Evolutionary conservation across 345 rosid genomes (phyloP).

Genomic region (Lepidium aucheri): DNA sequence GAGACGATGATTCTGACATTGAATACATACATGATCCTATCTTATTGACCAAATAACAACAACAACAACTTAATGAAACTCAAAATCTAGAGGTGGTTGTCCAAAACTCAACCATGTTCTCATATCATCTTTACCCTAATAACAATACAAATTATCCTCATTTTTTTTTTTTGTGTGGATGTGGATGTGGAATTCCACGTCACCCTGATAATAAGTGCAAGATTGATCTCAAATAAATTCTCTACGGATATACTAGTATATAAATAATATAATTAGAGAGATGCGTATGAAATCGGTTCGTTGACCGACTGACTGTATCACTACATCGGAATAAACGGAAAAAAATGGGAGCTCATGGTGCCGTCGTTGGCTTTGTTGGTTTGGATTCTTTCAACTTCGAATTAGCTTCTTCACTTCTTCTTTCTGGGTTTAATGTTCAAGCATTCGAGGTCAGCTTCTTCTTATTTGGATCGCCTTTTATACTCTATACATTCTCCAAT

Average conservation of each 20-base stretch:
- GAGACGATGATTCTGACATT: no score
- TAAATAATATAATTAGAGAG: not conserved
- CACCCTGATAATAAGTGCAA: not conserved
- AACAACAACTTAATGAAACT: no score
- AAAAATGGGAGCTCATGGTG: constrained; percentile 22
- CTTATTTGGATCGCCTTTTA: not conserved
- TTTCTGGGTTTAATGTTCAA: constrained; percentile 54
- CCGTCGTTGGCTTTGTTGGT: constrained; percentile 62
- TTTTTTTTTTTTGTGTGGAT: no score
- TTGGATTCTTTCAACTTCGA: constrained; percentile 57
- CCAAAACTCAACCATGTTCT: no score
- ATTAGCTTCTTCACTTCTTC: constrained; percentile 64
- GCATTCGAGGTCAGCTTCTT: constrained; percentile 53
- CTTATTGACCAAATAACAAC: no score
- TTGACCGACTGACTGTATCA: not conserved
- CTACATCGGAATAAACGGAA: not conserved
- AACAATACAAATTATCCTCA: no score
- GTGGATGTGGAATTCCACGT: no score
- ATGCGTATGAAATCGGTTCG: constrained; percentile 10
- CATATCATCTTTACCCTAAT: no score
- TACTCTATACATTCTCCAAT: not conserved
- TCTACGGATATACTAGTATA: not conserved
- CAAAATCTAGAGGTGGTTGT: no score
- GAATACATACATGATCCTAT: no score
- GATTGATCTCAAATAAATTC: not conserved